These are phyloP conservation scores for Chrysanthemum makinoi DNA, from an alignment of 129 eudicot genomes.

Conservation along the genomic window DNA sequence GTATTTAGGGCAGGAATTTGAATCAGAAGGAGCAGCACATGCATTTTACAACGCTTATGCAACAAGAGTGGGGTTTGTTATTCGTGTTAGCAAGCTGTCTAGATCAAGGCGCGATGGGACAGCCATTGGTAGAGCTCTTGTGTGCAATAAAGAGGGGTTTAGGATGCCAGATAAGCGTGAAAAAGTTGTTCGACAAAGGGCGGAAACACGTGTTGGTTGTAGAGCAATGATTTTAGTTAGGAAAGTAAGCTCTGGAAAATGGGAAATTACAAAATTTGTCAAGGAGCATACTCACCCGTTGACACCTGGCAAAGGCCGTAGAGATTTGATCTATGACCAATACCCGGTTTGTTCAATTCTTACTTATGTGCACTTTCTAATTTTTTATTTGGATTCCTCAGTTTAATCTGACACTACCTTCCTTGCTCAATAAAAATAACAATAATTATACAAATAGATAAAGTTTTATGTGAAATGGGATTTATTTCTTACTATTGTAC, in stretches of 20 bases:
- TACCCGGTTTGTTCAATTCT: constrained; percentile 64
- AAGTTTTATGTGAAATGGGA: constrained; percentile 7
- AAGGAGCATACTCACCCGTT: constrained; percentile 83
- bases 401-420: too few species aligned
- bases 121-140: constrained; percentile 83
- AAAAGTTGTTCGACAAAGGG: constrained; percentile 79
- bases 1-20: constrained; percentile 78
- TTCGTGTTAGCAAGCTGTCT: constrained; percentile 86
- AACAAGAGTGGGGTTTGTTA: constrained; percentile 69
- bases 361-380: constrained; percentile 2
- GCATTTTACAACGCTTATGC: constrained; percentile 83
- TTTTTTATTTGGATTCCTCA: neutral
- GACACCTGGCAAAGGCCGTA: constrained; percentile 83
- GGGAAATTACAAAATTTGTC: constrained; percentile 82
- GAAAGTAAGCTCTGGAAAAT: constrained; percentile 72
- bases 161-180: constrained; percentile 84
- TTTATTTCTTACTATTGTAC: constrained; percentile 8
- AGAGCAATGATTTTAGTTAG: constrained; percentile 90
- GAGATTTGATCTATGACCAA: constrained; percentile 70
- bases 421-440: neutral
- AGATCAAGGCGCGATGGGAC: constrained; percentile 93
- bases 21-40: constrained; percentile 88
- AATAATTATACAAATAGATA: neutral
- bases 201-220: constrained; percentile 90
- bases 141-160: constrained; percentile 91